Conservation (phyloP, 2,329 filamentous ascomycete genomes). For the Xylariaceae sp. region DNA sequence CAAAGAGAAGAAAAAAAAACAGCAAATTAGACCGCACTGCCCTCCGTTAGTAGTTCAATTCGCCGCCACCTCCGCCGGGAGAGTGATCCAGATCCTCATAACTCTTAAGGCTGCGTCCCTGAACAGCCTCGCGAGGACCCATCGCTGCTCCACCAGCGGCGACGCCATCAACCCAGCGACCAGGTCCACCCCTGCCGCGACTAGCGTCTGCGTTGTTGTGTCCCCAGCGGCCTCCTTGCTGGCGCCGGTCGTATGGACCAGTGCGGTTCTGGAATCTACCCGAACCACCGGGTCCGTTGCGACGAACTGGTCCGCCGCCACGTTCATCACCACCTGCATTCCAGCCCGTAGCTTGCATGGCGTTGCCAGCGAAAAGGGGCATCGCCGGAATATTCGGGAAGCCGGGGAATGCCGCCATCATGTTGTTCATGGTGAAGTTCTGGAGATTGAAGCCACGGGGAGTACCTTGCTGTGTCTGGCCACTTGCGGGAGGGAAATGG, state of each 20-base stretch:
- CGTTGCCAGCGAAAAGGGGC: conserved; percentile 42
- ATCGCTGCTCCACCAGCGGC: conserved; percentile 72
- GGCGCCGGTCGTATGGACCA: conserved; percentile 70
- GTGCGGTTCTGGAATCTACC: conserved; percentile 57
- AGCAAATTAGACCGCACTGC: neutral
- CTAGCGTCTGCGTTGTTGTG: conserved; percentile 48
- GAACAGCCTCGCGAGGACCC: conserved; percentile 84
- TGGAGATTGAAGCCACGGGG: conserved; percentile 87
- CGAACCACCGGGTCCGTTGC: conserved; percentile 53
- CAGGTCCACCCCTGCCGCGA: conserved; percentile 46
- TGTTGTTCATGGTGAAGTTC: conserved; percentile 58
- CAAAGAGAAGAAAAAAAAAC: neutral
- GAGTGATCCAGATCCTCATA: conserved; percentile 96
- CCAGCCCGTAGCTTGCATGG: conserved; percentile 43
- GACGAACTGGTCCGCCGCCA: conserved; percentile 61
- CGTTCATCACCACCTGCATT: conserved; percentile 48
- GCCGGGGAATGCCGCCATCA: conserved; percentile 53
- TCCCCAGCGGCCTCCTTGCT: conserved; percentile 47
- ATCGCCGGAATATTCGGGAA: conserved; percentile 53
- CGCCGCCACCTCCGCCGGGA: conserved; percentile 66
- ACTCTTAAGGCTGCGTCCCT: conserved; percentile 88
- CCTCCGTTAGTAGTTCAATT: conserved; percentile 73
- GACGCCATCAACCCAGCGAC: conserved; percentile 67
- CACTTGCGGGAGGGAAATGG: conserved; percentile 79
- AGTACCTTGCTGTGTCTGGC: conserved; percentile 73